Base-by-base conservation (phyloP, 2,329 filamentous ascomycete species). In the Ophiostoma novo-ulmi region DNA sequence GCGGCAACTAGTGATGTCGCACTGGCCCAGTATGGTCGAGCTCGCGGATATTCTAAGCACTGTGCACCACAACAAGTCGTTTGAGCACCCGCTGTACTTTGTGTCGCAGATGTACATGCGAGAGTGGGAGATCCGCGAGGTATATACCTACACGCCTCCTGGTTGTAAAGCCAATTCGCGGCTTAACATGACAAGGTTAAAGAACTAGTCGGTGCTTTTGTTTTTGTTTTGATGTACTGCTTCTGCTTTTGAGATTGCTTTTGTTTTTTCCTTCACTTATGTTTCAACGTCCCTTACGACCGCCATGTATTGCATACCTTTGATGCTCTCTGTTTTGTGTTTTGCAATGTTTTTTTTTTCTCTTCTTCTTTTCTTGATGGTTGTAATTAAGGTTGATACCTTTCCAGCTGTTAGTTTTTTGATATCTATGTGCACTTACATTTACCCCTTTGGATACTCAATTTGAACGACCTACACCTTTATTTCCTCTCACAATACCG, bases 31-130 rank as follows among this genome's bases (percentile, higher is more conserved):
- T 1, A 77, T 79, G 71, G 66, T 74, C 3, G 74, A 73, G 61
- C 73, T 69, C 70, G 73, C 65, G 1, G 14, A 55, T 6, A 35
- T 69, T 10, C 61, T 72, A 41, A 66, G 68, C 39, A 68, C 70
- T 5, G 38, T 71, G 1, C 67, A 73, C 1, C 52, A 70, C 39
- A 36, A 31, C 13, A 31, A 71, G 11, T 70, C 35, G 38, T 73
- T 79, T 78, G 81, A 84, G 22, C 76, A 82, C 22, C 79, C 82
- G 7, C 75, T 81, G 1, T 82, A 81, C 72, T 84, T 83, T 76
- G 77, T 82, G 11, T 79, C 80, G 8, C 82, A 83, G 69, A 81
- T 85, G 77, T 83, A 83, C 63, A 79, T 82, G 67, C 75, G 78
- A 1, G 72, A 77, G 5, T 85, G 83, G 83, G 69, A 70, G 5